Evolutionary conservation across 805 yeast genomes (phyloP), one percentile per base, ranked within the genome.

Genomic region (Teunomyces aglyptinius): DNA sequence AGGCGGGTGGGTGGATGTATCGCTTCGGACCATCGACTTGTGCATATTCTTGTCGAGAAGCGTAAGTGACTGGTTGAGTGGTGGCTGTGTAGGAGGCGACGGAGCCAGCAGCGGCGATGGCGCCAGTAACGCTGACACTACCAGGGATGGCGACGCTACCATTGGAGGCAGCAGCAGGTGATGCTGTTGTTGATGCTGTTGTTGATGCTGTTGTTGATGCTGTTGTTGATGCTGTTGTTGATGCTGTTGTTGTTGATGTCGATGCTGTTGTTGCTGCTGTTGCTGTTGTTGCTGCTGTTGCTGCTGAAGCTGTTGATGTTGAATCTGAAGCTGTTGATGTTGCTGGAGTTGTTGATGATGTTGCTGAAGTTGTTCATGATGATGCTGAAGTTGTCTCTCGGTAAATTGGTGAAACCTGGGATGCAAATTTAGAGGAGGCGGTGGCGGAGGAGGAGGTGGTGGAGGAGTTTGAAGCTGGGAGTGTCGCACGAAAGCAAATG

Each of bases 11-110:
- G n/a, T n/a, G n/a, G n/a, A n/a, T n/a, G 20, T 28, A 6, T 5
- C 11, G 2, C 10, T 28, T 6, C 11, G 62, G 36, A 55, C 63
- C 35, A 43, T 44, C 24, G 38, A 19, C 31, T 2, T 20, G 36
- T 3, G 28, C 44, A 13, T 31, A 18, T 22, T 26, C 40, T 15
- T 29, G n/a, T 15, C 34, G 36, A 20, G 18, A 27, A 24, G 27
- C 32, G 26, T 4, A 8, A 24, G 26, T 24, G 20, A 5, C 20
- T 24, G 26, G 11, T 24, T 19, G 20, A 19, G 20, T 5, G 20
- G 26, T 24, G 26, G 26, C 2, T 10, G 10, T 7, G 26, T 24
- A 24, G 26, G 11, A 6, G 26, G 26, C 10, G 26, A 24, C 3
- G 26, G 11, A 24, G 8, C 26, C 26, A 24, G 26, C 26, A 24